phyloP scores from a whole-genome alignment of 2,329 filamentous ascomycete genomes.

The Scleromitrula shiraiana region DNA sequence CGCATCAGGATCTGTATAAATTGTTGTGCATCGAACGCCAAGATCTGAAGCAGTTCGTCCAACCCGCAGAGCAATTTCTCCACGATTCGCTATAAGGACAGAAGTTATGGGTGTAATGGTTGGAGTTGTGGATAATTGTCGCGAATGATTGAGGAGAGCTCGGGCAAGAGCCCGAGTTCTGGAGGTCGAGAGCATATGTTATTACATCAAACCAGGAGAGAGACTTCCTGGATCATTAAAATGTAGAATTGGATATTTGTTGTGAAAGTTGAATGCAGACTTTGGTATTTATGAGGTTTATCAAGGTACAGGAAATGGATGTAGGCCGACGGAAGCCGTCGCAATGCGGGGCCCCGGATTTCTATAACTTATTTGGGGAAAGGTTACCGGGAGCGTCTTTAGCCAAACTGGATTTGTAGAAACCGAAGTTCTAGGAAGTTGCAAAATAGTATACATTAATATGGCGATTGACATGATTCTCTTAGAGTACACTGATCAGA shows the following conservation, averaged over 20 bases:
- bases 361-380: too few relatives aligned
- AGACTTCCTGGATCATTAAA: not conserved
- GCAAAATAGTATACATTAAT: too few relatives aligned
- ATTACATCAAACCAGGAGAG: constrained; percentile 4
- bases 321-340: not conserved
- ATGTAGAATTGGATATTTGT: not conserved
- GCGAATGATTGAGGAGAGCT: constrained; percentile 16
- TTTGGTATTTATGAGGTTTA: too few relatives aligned
- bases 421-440: too few relatives aligned
- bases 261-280: not conserved
- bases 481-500: too few relatives aligned
- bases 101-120: constrained; percentile 53
- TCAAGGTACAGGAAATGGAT: not conserved
- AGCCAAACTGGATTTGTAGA: too few relatives aligned
- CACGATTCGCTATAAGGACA: constrained; percentile 91
- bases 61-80: constrained; percentile 92
- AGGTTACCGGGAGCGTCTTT: too few relatives aligned
- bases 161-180: constrained; percentile 25
- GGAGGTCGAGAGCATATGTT: constrained; percentile 22
- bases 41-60: constrained; percentile 79
- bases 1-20: constrained; percentile 91
- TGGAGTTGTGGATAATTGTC: constrained; percentile 14
- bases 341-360: not conserved
- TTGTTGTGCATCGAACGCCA: constrained; percentile 85
- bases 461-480: too few relatives aligned